A percentile compares a stretch with the other conserved stretches of the same genome.
phyloP scores from a whole-genome alignment of 2,329 filamentous ascomycete genomes.

The Drechslerella dactyloides region DNA sequence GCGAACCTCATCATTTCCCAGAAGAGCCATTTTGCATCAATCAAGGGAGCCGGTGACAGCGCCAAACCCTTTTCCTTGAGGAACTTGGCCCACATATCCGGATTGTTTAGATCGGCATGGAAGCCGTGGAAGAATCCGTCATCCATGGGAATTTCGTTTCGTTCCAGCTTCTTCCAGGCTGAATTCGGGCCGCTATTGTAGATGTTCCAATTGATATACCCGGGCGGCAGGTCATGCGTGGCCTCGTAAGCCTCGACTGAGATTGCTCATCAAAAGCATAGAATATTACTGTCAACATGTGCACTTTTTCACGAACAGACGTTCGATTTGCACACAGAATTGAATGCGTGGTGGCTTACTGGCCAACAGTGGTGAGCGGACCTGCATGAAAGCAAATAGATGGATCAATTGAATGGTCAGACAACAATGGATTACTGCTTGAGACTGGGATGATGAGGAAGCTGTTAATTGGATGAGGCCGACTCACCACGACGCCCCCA shows the following conservation, averaged over 20 bases:
- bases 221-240: constrained; percentile 75
- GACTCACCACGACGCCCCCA: constrained; percentile 79
- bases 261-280: neutral
- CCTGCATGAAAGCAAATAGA: constrained; percentile 9
- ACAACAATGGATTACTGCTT: neutral
- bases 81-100: constrained; percentile 73
- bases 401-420: neutral
- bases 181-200: constrained; percentile 77
- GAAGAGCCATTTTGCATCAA: constrained; percentile 82
- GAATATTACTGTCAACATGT: no score
- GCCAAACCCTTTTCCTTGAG: constrained; percentile 57
- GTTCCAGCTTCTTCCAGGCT: constrained; percentile 86
- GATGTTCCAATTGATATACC: constrained; percentile 92
- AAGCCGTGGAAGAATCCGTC: constrained; percentile 77
- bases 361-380: constrained; percentile 87
- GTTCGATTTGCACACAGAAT: neutral
- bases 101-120: constrained; percentile 72
- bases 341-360: constrained; percentile 58
- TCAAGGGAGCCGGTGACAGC: constrained; percentile 69
- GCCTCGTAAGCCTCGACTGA: constrained; percentile 81
- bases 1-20: constrained; percentile 86
- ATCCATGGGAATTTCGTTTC: constrained; percentile 79
- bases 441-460: neutral
- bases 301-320: no score
- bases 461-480: no score